Evolutionary conservation across 2,329 filamentous ascomycete species (phyloP).

Genomic region (Ceratocystis alfenasii): DNA sequence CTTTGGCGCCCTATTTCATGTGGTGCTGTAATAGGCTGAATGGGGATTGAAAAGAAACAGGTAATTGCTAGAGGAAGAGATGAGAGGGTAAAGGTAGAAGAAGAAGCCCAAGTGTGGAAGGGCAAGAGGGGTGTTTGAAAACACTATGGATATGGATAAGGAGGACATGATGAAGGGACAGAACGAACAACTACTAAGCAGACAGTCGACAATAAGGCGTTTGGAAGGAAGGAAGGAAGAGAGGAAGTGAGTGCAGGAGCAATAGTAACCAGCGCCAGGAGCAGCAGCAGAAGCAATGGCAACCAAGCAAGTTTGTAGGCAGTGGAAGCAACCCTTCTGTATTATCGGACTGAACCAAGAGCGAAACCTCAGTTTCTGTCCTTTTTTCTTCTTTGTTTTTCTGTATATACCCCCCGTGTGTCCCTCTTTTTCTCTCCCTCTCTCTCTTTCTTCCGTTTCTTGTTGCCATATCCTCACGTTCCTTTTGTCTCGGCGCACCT

Average conservation of each 20-base stretch:
- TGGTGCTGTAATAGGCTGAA: background rate
- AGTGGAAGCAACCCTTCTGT: background rate
- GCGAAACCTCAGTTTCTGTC: constrained; percentile 7
- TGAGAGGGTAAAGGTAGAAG: background rate
- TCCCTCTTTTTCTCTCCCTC: constrained; percentile 1
- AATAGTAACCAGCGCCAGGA: background rate
- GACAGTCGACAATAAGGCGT: background rate
- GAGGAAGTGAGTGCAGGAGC: background rate
- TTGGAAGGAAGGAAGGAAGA: constrained; percentile 8
- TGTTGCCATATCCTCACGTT: background rate
- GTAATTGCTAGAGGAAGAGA: background rate
- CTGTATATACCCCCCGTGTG: constrained; percentile 7
- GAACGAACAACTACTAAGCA: background rate
- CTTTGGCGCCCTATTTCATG: background rate
- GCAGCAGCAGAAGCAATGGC: background rate
- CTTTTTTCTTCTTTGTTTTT: constrained; percentile 1
- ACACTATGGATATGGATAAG: background rate
- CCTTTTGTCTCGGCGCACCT: constrained; percentile 5
- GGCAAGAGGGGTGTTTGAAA: background rate
- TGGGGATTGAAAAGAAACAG: background rate
- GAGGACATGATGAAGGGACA: background rate
- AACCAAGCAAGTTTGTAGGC: background rate
- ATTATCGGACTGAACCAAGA: background rate
- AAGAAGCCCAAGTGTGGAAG: background rate
- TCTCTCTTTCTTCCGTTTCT: constrained; percentile 3